Base-by-base conservation (phyloP, 2,329 filamentous ascomycete genomes). In the Sporothrix curviconia region DNA sequence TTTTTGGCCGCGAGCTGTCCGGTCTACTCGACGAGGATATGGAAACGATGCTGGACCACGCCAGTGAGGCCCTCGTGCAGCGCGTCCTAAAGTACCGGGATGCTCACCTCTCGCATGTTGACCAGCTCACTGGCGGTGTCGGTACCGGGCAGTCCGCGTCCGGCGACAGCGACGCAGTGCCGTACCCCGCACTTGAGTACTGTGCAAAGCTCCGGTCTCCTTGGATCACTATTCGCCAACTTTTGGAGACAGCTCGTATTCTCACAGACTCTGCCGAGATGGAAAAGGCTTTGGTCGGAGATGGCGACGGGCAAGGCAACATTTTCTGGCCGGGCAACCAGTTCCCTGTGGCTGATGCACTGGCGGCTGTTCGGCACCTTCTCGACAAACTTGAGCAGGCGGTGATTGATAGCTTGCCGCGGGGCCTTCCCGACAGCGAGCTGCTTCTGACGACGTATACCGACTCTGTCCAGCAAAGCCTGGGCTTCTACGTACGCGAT, bases 1-100 rank as follows among this genome's bases (percentile, higher is more conserved):
- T 56, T 32, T 80, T 74, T 64, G 77, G 79, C 37, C 77, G 82
- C 30, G 69, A 67, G 9, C 64, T 82, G 2, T 22, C 46, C 25
- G 76, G 78, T 9, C 81, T 85, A 56, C 77, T 81, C 54, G 74
- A 81, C 55, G 70, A 74, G 12, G 83, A 84, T 55, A 75, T 85
- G 2, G 79, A 84, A 62, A 68, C 67, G 34, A 64, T 68, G 7
- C 58, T 71, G 8, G 68, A 69, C 46, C 82, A 85, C 64, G 82
- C 82, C 7, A 78, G 79, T 22, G 75, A 76, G 25, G 74, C 72
- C 8, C 73, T 86, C 40, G 67, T 77, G 2, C 77, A 78, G 9
- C 72, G 80, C 7, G 69, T 83, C 5, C n/a, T 47, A 3, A 12
- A 36, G 9, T 11, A 22, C 34, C 30, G 24, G 34, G 19, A 32